Evolutionary conservation across 2,329 filamentous ascomycete species (phyloP), one percentile per base, ranked within the genome.

Genomic region (Sordariomycetes sp.): DNA sequence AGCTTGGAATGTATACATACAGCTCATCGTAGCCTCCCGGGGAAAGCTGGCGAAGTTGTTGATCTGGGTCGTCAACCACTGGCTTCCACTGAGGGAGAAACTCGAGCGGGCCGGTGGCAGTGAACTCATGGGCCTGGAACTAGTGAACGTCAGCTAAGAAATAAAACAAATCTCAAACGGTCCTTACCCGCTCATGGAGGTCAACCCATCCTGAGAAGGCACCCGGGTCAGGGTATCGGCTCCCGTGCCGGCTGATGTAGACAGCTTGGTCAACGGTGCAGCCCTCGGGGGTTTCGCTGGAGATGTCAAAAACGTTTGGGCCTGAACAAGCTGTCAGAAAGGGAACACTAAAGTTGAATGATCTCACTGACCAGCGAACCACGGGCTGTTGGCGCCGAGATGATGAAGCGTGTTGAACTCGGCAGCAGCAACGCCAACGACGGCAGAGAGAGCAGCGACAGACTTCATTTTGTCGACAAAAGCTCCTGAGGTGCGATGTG

Each of bases 21-120:
- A 69, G 54, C 49, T 82, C 79, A 42, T 78, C 77, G 46, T 72
- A 75, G 1, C 79, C 79, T 2, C 76, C 79, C 6, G 70, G 58
- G 15, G 71, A 77, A 28, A 76, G 51, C 46, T 75, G 70, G 5
- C 70, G 58, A 16, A 82, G 72, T 47, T 82, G 71, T 8, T 63
- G 55, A 0, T 54, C 51, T 0, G 74, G 70, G 37, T 75, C 57
- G 2, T 62, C 69, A 19, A 82, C 55, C 2, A 72, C 68, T 0
- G 75, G 68, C 38, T 65, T 55, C 79, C 79, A 82, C 4, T 54
- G 53, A 10, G 67, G 57, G 20, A 82, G 55, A 45, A 82, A 82
- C 0, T 62, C 54, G 24, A 82, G 54, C 2, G 61, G 51, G 4
- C 71, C 71, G 0, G 48, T 60, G 5, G 72, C 67, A 3, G 62